Conservation (phyloP, 148 eudicot genomes). For the Camellia japonica region DNA sequence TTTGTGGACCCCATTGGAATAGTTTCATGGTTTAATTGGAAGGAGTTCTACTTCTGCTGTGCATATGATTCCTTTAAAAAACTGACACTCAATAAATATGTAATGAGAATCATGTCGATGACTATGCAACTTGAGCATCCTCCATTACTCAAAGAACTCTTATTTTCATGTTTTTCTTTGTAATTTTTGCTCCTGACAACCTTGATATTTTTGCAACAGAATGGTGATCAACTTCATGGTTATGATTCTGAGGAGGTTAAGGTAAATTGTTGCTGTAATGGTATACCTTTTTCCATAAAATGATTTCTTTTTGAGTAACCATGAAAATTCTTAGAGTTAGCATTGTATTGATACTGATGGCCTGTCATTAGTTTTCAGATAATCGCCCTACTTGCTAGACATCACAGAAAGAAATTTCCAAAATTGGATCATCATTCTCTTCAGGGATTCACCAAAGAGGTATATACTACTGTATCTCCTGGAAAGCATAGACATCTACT, state of each 20-base stretch:
- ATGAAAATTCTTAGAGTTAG: not conserved
- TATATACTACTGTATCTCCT: slow-evolving; percentile 11
- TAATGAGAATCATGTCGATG: not conserved
- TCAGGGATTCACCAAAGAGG: slow-evolving; percentile 50
- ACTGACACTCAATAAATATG: not conserved
- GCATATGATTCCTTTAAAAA: no score
- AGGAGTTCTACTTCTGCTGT: no score
- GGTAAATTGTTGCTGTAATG: slow-evolving; percentile 27
- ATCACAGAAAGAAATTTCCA: slow-evolving; percentile 73
- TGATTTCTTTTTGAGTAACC: not conserved
- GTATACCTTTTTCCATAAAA: not conserved
- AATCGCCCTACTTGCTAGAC: slow-evolving; percentile 56
- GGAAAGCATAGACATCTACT: slow-evolving; percentile 9
- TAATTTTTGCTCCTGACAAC: slow-evolving; percentile 3
- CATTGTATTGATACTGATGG: slow-evolving; percentile 12
- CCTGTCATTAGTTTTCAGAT: slow-evolving; percentile 43
- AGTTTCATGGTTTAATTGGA: no score
- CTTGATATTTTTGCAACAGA: slow-evolving; percentile 32
- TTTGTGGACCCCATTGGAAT: no score
- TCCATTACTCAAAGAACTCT: not conserved
- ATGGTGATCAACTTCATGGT: slow-evolving; percentile 61
- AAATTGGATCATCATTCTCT: slow-evolving; percentile 33
- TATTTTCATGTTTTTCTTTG: slow-evolving; percentile 7
- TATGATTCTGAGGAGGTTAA: slow-evolving; percentile 51
- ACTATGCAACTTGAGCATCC: no score